Percentiles rank a stretch among this genome's conserved stretches.
Evolutionary conservation across 106 monocot species (phyloP).

Genomic region (Allium cepa): DNA sequence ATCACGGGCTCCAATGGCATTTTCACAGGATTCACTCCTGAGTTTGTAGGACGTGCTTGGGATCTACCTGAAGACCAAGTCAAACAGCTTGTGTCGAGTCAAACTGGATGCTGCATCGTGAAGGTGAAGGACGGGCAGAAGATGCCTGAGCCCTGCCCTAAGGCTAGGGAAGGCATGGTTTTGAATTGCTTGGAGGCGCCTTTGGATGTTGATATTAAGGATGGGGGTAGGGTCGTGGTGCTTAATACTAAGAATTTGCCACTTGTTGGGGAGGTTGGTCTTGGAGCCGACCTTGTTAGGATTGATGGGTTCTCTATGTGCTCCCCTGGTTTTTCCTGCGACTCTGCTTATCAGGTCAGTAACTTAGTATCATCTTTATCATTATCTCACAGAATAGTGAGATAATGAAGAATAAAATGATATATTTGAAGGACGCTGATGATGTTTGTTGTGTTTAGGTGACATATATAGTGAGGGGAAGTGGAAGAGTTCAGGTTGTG

Average conservation of each 20-base stretch:
- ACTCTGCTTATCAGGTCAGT: constrained; percentile 57
- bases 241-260: constrained; percentile 81
- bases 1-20: constrained; percentile 70
- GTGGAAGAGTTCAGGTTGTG: constrained; percentile 78
- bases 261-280: constrained; percentile 57
- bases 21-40: constrained; percentile 80
- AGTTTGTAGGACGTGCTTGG: constrained; percentile 78
- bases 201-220: constrained; percentile 71
- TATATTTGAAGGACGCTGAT: too few species aligned
- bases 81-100: constrained; percentile 36
- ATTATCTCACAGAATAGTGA: too few species aligned
- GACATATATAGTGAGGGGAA: constrained; percentile 64
- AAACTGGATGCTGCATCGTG: constrained; percentile 31
- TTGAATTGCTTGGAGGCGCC: constrained; percentile 77
- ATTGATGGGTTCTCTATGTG: constrained; percentile 72
- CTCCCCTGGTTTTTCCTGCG: constrained; percentile 84
- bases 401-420: too few species aligned
- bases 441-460: constrained; percentile 11
- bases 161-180: constrained; percentile 48
- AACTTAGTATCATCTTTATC: too few species aligned
- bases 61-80: constrained; percentile 45
- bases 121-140: constrained; percentile 43
- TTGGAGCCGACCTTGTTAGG: constrained; percentile 76
- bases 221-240: constrained; percentile 77
- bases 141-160: constrained; percentile 36